These are phyloP conservation scores for Przewalskia tangutica DNA, from an alignment of 257 asterid species.

Conservation along the genomic window DNA sequence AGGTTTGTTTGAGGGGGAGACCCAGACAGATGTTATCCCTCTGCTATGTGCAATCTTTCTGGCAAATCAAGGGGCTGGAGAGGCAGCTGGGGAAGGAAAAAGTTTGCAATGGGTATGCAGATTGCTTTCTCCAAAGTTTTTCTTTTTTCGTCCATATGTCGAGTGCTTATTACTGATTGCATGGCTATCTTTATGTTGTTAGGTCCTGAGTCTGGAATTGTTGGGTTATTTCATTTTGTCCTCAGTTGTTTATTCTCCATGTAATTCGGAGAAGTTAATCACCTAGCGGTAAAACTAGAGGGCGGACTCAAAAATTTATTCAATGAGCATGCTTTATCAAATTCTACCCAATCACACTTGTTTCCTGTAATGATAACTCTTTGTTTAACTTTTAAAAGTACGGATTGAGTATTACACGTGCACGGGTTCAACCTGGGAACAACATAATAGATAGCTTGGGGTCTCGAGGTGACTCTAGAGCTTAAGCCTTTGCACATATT, in stretches of 20 bases:
- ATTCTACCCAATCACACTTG: background rate
- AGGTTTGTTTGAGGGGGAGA: constrained; percentile 22
- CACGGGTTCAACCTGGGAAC: background rate
- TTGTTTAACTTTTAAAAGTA: background rate
- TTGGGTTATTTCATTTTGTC: background rate
- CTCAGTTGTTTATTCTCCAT: background rate
- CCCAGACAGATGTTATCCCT: constrained; percentile 38
- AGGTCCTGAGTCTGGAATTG: background rate
- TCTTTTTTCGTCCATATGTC: background rate
- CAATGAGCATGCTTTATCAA: background rate
- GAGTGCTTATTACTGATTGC: background rate
- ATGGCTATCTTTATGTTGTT: background rate
- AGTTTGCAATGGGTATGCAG: constrained; percentile 46
- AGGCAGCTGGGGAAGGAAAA: constrained; percentile 57
- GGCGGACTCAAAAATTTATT: background rate
- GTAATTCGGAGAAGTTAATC: background rate
- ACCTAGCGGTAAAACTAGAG: background rate
- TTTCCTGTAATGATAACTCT: background rate
- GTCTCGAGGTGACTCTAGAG: background rate
- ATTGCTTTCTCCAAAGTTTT: background rate
- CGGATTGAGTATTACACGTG: background rate
- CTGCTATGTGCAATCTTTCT: constrained; percentile 61
- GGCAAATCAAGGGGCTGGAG: constrained; percentile 72
- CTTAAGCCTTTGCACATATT: background rate
- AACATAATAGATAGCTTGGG: background rate